Evolutionary conservation across 2,329 filamentous ascomycete genomes (phyloP).

Genomic region (Penicillium sp.): DNA sequence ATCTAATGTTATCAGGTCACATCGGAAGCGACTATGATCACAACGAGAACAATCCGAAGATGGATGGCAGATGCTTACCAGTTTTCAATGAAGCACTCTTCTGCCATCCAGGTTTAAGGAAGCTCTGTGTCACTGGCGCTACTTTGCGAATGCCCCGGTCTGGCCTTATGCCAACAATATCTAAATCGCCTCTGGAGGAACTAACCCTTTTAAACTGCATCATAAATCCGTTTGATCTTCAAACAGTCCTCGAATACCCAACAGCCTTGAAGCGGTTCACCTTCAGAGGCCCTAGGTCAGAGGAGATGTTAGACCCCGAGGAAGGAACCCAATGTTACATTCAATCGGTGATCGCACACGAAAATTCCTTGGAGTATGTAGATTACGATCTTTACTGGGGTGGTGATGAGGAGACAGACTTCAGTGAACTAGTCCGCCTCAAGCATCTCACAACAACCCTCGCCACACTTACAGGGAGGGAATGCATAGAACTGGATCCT

Average conservation of each 20-base stretch:
- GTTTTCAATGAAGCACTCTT: background rate
- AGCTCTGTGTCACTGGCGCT: constrained; percentile 7
- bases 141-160: background rate
- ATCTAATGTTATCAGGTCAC: constrained; percentile 4
- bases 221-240: background rate
- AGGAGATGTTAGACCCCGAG: background rate
- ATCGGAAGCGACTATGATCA: constrained; percentile 5
- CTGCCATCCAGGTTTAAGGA: constrained; percentile 1
- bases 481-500: background rate
- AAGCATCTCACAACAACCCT: constrained; percentile 8
- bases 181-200: constrained; percentile 4
- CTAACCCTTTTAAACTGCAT: constrained; percentile 5
- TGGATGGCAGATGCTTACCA: background rate
- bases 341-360: background rate
- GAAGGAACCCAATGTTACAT: background rate
- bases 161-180: background rate
- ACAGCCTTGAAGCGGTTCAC: constrained; percentile 6
- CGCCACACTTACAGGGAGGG: background rate
- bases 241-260: background rate
- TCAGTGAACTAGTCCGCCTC: background rate
- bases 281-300: background rate
- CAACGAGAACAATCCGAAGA: background rate
- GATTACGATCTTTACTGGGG: constrained; percentile 11
- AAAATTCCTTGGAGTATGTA: background rate
- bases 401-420: background rate